phyloP scores from a whole-genome alignment of 805 yeast species.

The Candida corydali region DNA sequence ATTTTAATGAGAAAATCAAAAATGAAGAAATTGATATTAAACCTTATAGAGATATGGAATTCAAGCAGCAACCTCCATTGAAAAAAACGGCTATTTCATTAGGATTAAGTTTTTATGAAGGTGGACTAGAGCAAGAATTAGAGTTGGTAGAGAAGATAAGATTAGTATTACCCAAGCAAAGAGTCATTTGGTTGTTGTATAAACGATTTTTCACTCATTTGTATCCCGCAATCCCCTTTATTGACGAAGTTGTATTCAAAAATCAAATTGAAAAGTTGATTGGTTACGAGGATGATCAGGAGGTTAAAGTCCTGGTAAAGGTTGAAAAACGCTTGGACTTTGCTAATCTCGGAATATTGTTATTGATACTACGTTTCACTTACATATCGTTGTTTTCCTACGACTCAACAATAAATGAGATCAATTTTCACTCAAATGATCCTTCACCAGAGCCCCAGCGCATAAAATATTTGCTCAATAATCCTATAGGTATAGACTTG shows the following conservation, averaged over 20 bases:
- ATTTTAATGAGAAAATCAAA: constrained; percentile 9
- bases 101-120: constrained; percentile 27
- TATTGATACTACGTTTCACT: constrained; percentile 29
- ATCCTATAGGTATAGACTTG: constrained; percentile 28
- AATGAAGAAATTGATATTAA: constrained; percentile 12
- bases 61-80: background rate
- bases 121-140: constrained; percentile 22
- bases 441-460: constrained; percentile 22
- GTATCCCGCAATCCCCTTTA: constrained; percentile 42
- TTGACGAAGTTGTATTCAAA: constrained; percentile 34
- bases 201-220: constrained; percentile 38
- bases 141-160: constrained; percentile 26
- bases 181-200: constrained; percentile 34
- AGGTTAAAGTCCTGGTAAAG: constrained; percentile 20
- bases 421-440: constrained; percentile 18
- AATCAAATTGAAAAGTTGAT: constrained; percentile 11
- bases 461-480: constrained; percentile 20
- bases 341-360: constrained; percentile 28
- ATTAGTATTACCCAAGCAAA: constrained; percentile 31
- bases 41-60: constrained; percentile 7
- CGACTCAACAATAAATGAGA: constrained; percentile 22
- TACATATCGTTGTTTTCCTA: constrained; percentile 32
- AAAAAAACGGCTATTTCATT: constrained; percentile 14
- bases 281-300: constrained; percentile 14
- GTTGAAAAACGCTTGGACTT: constrained; percentile 27